Evolutionary conservation across 2,329 filamentous ascomycete species (phyloP), one percentile per base, ranked within the genome.

Genomic region (Botrytis medusae): DNA sequence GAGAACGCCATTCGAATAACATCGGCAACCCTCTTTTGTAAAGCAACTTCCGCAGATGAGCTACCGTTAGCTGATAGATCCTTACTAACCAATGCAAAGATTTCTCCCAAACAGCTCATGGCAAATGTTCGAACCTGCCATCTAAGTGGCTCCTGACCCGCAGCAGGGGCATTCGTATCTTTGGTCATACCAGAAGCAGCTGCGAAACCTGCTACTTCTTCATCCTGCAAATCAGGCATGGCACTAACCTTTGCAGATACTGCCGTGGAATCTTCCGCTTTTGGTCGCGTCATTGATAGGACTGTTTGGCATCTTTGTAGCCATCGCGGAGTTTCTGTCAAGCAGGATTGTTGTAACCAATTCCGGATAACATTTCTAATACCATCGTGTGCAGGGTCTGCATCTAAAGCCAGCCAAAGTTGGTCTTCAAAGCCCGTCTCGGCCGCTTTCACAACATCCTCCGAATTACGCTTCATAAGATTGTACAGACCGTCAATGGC

Each of bases 91-190:
- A 95, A 88, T 60, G 87, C 84, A 76, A 98, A 91, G 34, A 98
- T 89, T 76, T 97, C 94, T 76, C 90, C 91, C 62, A 99, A 86
- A 80, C 94, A 94, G 77, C 92, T 90, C 89, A 99, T 95, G 20
- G 94, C 95, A 83, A 98, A 98, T 1, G 94, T 94, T 48, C 93
- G 91, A 10, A 97, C 95, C 82, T 99, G 96, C 96, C 96, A 99
- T 77, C 94, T 91, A 74, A 99, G 85, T 22, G 96, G 89, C 81
- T 99, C 96, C 78, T 97, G 94, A 32, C 94, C 91, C 14, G 90
- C 84, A 77, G 84, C 79, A 65, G 84, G 83, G 0, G 82, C 79
- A 37, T 85, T 82, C 63, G 90, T 89, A 57, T 91, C 88, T 67
- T 88, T 88, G 7, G 83, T 85, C 5, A 85, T 87, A 40, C 90